Evolutionary conservation across 2,329 filamentous ascomycete genomes (phyloP), one percentile per base, ranked within the genome.

Genomic region (Penicillium hordei): DNA sequence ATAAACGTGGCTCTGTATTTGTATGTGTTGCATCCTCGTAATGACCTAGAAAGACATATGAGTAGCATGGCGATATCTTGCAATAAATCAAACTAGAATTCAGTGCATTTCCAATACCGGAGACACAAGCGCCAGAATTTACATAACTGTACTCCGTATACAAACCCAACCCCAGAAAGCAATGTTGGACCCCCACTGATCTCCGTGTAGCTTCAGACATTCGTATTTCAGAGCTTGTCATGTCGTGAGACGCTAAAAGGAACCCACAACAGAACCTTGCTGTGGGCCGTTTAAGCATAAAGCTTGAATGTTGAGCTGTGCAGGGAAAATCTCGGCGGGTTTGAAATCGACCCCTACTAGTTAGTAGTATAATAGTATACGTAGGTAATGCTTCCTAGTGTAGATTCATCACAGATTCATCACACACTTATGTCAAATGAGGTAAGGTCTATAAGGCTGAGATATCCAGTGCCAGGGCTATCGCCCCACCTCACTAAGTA

Each of bases 261-360:
- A 54, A 49, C 34, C 56, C 55, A 64, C 60, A 60, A 48, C 48
- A 59, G 45, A 56, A 43, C 58, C 58, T 64, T 57, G 1, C 29
- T 43, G 58, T 60, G 49, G 61, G 55, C 53, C 58, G 38, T 48
- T 60, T 61, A 62, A 65, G 61, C 58, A 60, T 65, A 63, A 65
- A 59, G 33, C 44, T 62, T 52, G 54, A 58, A 55, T 43, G 17
- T 59, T 57, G 43, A 52, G 29, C 48, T 38, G 55, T 25, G 49
- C 58, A 60, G 45, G 38, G 56, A 52, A 46, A 21, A 25, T 48
- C 52, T 54, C 36, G 38, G 27, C 49, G 13, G 49, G 13, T 48
- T 31, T 44, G 39, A 45, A 33, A 49, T 44, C 7, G 27, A 55
- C 25, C 48, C 33, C 40, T 40, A 44, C 48, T 46, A 44, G 25